Conservation (phyloP, 129 eudicot species). For the Lonicera japonica region DNA sequence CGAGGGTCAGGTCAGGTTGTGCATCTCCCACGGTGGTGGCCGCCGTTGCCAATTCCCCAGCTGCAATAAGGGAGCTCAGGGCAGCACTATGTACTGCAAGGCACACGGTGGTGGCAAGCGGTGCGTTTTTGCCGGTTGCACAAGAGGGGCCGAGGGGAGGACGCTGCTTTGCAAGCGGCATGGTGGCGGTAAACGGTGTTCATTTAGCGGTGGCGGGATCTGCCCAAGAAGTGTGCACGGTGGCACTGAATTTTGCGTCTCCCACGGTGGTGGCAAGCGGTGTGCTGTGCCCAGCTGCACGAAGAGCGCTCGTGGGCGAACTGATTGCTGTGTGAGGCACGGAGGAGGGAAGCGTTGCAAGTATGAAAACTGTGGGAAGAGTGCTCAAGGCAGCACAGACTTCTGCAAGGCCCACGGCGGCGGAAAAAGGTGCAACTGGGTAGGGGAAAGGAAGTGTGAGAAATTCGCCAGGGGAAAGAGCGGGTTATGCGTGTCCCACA, state of each 20-base stretch:
- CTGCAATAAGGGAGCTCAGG: conserved; percentile 85
- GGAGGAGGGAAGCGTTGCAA: conserved; percentile 92
- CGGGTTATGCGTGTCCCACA: conserved; percentile 79
- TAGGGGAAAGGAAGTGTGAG: conserved; percentile 75
- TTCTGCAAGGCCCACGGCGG: conserved; percentile 89
- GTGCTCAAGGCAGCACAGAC: conserved; percentile 91
- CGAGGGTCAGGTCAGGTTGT: conserved; percentile 67
- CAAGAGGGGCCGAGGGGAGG: conserved; percentile 94
- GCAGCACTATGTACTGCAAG: conserved; percentile 84
- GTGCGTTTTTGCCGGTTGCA: conserved; percentile 81
- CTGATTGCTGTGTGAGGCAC: conserved; percentile 82
- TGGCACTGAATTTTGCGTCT: conserved; percentile 83
- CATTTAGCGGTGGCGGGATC: conserved; percentile 85
- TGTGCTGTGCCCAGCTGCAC: conserved; percentile 74
- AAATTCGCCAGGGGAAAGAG: conserved; percentile 86
- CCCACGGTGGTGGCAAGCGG: conserved; percentile 95
- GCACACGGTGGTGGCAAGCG: conserved; percentile 98
- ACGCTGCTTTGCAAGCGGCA: conserved; percentile 93
- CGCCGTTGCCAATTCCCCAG: conserved; percentile 74
- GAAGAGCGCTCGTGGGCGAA: conserved; percentile 93
- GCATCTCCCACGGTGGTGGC: conserved; percentile 97
- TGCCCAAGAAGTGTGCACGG: conserved; percentile 99
- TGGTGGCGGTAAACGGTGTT: conserved; percentile 89
- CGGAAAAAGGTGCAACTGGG: conserved; percentile 70
- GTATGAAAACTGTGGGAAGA: conserved; percentile 64